phyloP scores from a whole-genome alignment of 345 rosid species.

The Fremontodendron californicum region DNA sequence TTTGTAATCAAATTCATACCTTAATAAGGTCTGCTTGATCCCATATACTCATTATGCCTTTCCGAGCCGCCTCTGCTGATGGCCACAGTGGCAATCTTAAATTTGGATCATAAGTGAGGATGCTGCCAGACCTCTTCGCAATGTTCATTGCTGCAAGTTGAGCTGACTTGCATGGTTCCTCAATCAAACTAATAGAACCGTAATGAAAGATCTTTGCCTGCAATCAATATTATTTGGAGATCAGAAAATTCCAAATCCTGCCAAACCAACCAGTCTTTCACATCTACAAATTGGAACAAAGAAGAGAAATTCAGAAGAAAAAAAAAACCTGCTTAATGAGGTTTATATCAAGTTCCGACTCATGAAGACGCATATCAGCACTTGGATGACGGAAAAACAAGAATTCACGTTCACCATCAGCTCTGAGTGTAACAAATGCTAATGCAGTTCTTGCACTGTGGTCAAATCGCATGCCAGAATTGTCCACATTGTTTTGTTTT shows the following conservation, averaged over 20 bases:
- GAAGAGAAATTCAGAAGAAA: background rate
- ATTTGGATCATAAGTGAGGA: conserved; percentile 95
- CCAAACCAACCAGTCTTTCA: background rate
- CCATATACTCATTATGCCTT: conserved; percentile 89
- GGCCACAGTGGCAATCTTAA: conserved; percentile 91
- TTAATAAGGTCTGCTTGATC: conserved; percentile 85
- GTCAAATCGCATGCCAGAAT: conserved; percentile 80
- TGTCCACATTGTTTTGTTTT: conserved; percentile 69
- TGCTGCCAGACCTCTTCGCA: conserved; percentile 68
- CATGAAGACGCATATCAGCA: conserved; percentile 95
- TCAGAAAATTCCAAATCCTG: conserved; percentile 3
- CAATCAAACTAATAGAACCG: conserved; percentile 93
- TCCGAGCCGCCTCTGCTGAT: conserved; percentile 74
- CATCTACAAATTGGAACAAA: background rate
- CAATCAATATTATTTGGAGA: conserved; percentile 6
- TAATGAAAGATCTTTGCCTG: conserved; percentile 95
- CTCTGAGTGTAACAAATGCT: conserved; percentile 85
- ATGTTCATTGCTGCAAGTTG: conserved; percentile 90
- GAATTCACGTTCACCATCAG: conserved; percentile 98
- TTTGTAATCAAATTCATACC: conserved; percentile 34
- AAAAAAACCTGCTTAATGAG: conserved; percentile 65
- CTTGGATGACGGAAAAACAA: conserved; percentile 95
- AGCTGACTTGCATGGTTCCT: conserved; percentile 88
- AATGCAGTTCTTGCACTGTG: conserved; percentile 77
- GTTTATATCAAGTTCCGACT: conserved; percentile 70